These are phyloP conservation scores for Cetradonia linearis DNA, from an alignment of 495 filamentous ascomycete genomes.

Conservation along the genomic window DNA sequence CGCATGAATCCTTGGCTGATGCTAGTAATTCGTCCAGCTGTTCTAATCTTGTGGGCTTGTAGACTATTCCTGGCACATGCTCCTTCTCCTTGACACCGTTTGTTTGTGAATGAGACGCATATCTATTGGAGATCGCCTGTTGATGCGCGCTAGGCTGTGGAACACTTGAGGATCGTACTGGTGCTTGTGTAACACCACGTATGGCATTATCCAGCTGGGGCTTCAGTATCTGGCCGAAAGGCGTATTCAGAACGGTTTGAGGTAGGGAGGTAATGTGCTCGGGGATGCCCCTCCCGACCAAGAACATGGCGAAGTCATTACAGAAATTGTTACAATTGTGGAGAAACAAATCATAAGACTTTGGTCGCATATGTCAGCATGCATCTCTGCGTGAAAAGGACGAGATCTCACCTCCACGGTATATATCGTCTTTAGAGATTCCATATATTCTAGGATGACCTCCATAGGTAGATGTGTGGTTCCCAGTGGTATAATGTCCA, in stretches of 20 bases:
- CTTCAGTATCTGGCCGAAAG: constrained; percentile 81
- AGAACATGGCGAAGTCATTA: constrained; percentile 83
- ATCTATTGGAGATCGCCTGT: constrained; percentile 16
- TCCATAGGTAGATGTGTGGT: constrained; percentile 70
- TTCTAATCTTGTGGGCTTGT: constrained; percentile 41
- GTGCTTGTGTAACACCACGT: constrained; percentile 52
- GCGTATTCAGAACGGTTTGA: constrained; percentile 74
- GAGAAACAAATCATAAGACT: constrained; percentile 80
- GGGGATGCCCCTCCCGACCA: constrained; percentile 84
- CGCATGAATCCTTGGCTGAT: constrained; percentile 52
- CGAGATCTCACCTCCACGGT: constrained; percentile 54
- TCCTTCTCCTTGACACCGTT: constrained; percentile 6
- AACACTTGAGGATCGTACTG: constrained; percentile 27
- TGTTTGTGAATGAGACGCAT: constrained; percentile 6
- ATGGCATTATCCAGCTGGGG: constrained; percentile 71
- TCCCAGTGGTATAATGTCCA: constrained; percentile 66
- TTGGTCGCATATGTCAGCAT: constrained; percentile 9
- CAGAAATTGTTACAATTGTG: constrained; percentile 99
- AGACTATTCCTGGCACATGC: constrained; percentile 33
- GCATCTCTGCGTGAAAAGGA: background rate
- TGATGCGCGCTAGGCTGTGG: constrained; percentile 26
- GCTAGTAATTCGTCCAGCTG: constrained; percentile 53
- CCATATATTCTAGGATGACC: constrained; percentile 80
- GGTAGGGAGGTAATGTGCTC: constrained; percentile 82
- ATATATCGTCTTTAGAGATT: constrained; percentile 71